Evolutionary conservation across 2,329 filamentous ascomycete species (phyloP), one percentile per base, ranked within the genome.

Genomic region (Penicillium sp.): DNA sequence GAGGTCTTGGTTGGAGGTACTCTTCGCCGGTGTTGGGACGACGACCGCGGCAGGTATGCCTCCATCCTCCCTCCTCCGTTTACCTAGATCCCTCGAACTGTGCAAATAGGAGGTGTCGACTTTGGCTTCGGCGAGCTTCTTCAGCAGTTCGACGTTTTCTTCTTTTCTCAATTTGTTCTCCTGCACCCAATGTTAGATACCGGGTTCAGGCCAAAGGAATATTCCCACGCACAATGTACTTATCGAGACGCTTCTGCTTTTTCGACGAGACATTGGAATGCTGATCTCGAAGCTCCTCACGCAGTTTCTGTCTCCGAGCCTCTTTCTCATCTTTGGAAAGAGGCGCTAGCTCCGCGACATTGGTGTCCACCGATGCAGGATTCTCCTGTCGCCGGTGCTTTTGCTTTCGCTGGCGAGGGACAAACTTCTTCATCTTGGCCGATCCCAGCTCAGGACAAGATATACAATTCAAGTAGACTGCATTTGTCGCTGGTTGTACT

Each of bases 121-220:
- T 64, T 87, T 90, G 47, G 82, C 79, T 53, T 82, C 78, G 15
- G 88, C 88, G 24, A 98, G 78, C 66, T 93, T 91, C 65, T 88
- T 87, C 60, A 97, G 78, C 27, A 98, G 75, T 49, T 84, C 87
- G 25, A 88, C 78, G 63, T 89, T 95, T 69, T 97, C 92, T 66
- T 98, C 93, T 69, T 95, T 96, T 69, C 85, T 88, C 40, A 98
- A 76, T 78, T 98, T 98, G 50, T 81, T 93, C 63, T 97, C 91
- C 78, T 81, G 61, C 27, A 37, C 7, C 37, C 15, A 18, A n/a
- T 35, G 52, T 64, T 52, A 67, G 56, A 51, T 38, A 23, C 25
- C 3, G 47, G 9, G 7, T 23, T 12, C 8, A 13, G 3, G 7
- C 6, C 31, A 9, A 24, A 6, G 2, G 24, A 15, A 2, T 6